These are phyloP conservation scores for Triticum aestivum DNA, from an alignment of 176 grass and related monocot genomes.

Conservation along the genomic window DNA sequence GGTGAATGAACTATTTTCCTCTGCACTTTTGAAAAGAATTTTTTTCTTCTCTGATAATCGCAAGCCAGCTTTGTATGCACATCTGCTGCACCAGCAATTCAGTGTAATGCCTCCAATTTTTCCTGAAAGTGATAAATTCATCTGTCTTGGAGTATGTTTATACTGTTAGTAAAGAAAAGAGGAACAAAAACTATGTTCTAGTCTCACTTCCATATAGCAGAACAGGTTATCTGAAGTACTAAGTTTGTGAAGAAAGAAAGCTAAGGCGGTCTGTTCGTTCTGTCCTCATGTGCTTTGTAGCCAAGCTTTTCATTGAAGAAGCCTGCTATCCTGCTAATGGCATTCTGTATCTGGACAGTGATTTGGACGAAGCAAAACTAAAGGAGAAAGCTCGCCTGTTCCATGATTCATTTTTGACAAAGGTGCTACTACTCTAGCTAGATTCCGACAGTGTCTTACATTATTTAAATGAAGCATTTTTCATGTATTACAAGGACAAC, in stretches of 20 bases:
- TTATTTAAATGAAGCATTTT: not conserved
- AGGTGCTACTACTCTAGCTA: slow-evolving; percentile 25
- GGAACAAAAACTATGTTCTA: not conserved
- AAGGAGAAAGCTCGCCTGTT: slow-evolving; percentile 81
- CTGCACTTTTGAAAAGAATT: not conserved
- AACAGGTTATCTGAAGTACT: slow-evolving; percentile 4
- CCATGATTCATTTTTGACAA: slow-evolving; percentile 90
- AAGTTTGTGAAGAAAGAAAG: not conserved
- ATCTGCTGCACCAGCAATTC: not conserved
- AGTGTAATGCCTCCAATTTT: not conserved
- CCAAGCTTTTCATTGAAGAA: slow-evolving; percentile 15
- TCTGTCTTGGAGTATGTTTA: not conserved
- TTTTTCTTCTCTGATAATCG: not conserved
- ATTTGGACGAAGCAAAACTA: slow-evolving; percentile 72
- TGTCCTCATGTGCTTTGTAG: not conserved
- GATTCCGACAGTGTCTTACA: not conserved
- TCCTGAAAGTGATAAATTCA: not conserved
- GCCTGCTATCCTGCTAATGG: slow-evolving; percentile 18
- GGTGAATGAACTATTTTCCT: not conserved
- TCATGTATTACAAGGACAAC: not conserved
- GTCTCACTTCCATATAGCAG: not conserved
- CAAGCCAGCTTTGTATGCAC: not conserved
- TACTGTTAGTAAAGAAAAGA: not conserved
- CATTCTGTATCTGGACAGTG: slow-evolving; percentile 38
- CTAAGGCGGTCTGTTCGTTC: not conserved